These are phyloP conservation scores for Poterioochromonas sp. DNA, from an alignment of 352 stramenopile species.

Conservation along the genomic window DNA sequence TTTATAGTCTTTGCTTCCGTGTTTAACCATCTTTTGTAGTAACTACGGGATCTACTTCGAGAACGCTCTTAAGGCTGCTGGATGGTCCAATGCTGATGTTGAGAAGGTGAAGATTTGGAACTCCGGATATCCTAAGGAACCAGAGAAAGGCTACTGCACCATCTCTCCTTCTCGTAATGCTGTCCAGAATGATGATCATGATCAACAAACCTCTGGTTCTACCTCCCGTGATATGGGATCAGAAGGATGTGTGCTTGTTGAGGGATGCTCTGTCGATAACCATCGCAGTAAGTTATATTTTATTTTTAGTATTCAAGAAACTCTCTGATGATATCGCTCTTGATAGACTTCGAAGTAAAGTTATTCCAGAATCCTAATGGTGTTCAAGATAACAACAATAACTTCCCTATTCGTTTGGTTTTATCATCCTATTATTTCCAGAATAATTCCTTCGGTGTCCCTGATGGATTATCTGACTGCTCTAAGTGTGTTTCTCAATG, in stretches of 20 bases:
- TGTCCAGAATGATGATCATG: conserved; percentile 63
- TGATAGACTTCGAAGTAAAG: conserved; percentile 48
- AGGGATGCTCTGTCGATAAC: conserved; percentile 49
- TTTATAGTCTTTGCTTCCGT: conserved; percentile 43
- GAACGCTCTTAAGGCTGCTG: conserved; percentile 46
- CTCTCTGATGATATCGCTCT: neutral
- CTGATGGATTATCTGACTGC: conserved; percentile 45
- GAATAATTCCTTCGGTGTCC: conserved; percentile 54
- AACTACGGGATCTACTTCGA: conserved; percentile 59
- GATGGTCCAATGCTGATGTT: conserved; percentile 53
- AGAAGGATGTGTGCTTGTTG: conserved; percentile 54
- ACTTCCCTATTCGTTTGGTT: conserved; percentile 61
- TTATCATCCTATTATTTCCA: conserved; percentile 57
- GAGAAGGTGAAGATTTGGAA: conserved; percentile 65
- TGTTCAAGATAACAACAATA: conserved; percentile 43
- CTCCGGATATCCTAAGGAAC: conserved; percentile 57
- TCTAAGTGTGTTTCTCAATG: conserved; percentile 28
- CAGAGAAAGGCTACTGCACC: conserved; percentile 57
- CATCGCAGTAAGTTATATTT: conserved; percentile 47
- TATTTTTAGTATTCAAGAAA: neutral
- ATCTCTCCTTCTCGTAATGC: conserved; percentile 55
- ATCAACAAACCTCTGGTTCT: conserved; percentile 56
- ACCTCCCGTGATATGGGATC: conserved; percentile 54
- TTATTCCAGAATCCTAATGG: conserved; percentile 50
- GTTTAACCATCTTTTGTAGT: conserved; percentile 53